Evolutionary conservation across 2,329 filamentous ascomycete species (phyloP).

Genomic region (Penicillium nordicum): DNA sequence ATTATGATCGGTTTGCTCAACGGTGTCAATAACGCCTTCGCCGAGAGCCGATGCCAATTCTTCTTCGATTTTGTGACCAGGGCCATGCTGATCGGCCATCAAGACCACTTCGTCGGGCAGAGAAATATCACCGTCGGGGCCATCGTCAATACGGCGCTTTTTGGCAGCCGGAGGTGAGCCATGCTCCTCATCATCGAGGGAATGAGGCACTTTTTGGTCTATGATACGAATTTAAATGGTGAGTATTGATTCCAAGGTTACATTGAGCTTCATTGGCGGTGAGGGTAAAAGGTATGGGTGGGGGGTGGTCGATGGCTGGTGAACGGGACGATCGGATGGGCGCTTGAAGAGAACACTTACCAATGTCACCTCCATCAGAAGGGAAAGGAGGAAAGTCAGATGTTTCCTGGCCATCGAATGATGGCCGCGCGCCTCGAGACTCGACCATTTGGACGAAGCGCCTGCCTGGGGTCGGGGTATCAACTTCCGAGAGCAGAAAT

Average conservation of each 20-base stretch:
- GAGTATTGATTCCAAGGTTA: not conserved
- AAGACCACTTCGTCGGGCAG: constrained; percentile 18
- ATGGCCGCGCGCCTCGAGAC: constrained; percentile 26
- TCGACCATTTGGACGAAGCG: constrained; percentile 33
- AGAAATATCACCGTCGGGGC: constrained; percentile 23
- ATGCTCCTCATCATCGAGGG: constrained; percentile 33
- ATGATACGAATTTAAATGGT: constrained; percentile 6
- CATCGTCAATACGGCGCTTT: constrained; percentile 39
- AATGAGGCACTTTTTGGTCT: constrained; percentile 32
- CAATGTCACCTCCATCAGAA: constrained; percentile 30
- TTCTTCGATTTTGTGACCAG: constrained; percentile 36
- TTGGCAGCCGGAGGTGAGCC: constrained; percentile 37
- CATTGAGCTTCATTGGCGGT: constrained; percentile 1
- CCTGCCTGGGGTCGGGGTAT: constrained; percentile 22
- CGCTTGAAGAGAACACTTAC: constrained; percentile 26
- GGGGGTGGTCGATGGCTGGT: not conserved
- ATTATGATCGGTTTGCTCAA: constrained; percentile 23
- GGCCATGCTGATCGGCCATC: constrained; percentile 24
- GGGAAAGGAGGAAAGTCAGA: constrained; percentile 32
- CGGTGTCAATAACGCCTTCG: constrained; percentile 27
- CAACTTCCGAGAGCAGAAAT: constrained; percentile 47
- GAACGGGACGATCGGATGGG: constrained; percentile 6
- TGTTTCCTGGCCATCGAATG: constrained; percentile 29
- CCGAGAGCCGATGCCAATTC: constrained; percentile 37
- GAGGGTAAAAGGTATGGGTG: not conserved